Evolutionary conservation across 495 filamentous ascomycete genomes (phyloP), one percentile per base, ranked within the genome.

Genomic region (Glarea lozoyensis): DNA sequence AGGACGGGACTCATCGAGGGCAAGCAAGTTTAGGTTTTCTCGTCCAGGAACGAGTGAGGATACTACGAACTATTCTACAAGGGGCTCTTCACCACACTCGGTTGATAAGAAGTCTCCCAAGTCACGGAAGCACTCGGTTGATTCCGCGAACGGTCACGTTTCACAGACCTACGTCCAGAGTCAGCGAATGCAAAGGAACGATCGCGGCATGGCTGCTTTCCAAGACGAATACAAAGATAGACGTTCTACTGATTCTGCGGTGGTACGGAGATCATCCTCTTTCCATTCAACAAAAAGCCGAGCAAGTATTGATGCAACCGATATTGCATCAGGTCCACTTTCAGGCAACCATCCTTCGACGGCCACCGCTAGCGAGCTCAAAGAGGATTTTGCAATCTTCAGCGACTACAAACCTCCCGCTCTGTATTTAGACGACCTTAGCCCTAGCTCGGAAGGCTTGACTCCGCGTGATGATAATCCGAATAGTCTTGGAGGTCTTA

Each of bases 181-280:
- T 16, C 33, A 45, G 16, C 42, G 39, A 1, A 37, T 33, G 29
- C 31, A 42, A 20, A 51, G 43, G 13, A 19, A 29, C 32, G 48
- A 50, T 10, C 23, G 20, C 22, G 25, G 30, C 10, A 20, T 43
- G 17, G 19, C 35, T 4, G 42, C 15, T 2, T 29, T 34, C 21
- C 19, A 18, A 18, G 42, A 40, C 9, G 22, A 41, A 7, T 6
- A 19, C 27, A 22, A 20, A 17, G 20, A 22, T 10, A 15, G 21
- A n/a, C 27, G 44, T 11, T 23, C 33, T 9, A 15, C 22, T 12
- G 42, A 49, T 15, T 35, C 33, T 17, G 32, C 18, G 9, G 36
- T 12, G 7, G 40, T 34, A 31, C 13, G 37, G 7, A 40, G 44
- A 36, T 37, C 35, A 7, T 21, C 16, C 10, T 37, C 35, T 7